Percentiles rank a stretch among this genome's conserved stretches.
Conservation (phyloP, 192 early-diverging fungal species). For the Phycomyces nitens region DNA sequence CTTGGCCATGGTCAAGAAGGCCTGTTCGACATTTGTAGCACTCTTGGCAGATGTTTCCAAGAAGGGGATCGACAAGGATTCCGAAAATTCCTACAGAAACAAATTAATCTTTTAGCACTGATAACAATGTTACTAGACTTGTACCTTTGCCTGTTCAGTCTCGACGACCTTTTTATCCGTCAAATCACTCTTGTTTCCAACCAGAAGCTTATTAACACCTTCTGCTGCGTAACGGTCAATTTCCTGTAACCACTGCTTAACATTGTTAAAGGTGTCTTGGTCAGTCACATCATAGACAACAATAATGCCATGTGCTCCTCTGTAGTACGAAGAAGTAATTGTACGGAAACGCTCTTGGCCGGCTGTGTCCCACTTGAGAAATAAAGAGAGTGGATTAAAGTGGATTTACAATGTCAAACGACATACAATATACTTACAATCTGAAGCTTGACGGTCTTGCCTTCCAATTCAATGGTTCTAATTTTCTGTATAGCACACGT, state of each 20-base stretch:
- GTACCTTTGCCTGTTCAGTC: constrained; percentile 30
- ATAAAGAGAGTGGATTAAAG: neutral
- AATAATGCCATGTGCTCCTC: constrained; percentile 97
- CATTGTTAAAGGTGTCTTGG: constrained; percentile 90
- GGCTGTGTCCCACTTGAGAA: constrained; percentile 88
- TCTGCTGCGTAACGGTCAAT: constrained; percentile 97
- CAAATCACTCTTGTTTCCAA: constrained; percentile 99
- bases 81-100: constrained; percentile 80
- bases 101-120: neutral
- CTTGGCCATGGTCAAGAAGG: constrained; percentile 99
- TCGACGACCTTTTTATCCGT: constrained; percentile 86
- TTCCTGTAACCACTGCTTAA: constrained; percentile 98
- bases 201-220: constrained; percentile 96
- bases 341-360: constrained; percentile 99
- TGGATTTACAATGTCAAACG: neutral
- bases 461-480: constrained; percentile 94
- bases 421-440: constrained; percentile 56
- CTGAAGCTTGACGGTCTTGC: constrained; percentile 94
- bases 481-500: constrained; percentile 68
- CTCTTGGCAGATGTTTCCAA: constrained; percentile 98
- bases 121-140: neutral
- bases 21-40: constrained; percentile 96
- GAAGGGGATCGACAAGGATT: constrained; percentile 84
- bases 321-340: constrained; percentile 97
- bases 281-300: constrained; percentile 99